Evolutionary conservation across 371 early-diverging fungal species (phyloP).

Genomic region (Lichtheimia ornata): DNA sequence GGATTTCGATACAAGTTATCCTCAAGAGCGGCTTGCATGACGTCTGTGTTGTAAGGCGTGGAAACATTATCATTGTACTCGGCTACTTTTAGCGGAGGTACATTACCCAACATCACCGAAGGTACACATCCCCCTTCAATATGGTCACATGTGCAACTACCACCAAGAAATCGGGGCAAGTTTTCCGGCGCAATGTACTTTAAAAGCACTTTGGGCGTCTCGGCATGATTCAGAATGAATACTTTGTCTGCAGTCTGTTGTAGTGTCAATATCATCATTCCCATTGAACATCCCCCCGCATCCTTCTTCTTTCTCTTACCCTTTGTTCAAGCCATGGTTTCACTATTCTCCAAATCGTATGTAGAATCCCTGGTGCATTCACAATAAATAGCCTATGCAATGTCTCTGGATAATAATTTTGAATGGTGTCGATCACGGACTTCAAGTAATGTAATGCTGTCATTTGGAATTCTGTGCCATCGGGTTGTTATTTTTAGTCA

Average conservation of each 20-base stretch:
- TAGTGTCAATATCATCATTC: background rate
- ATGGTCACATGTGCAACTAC: slow-evolving; percentile 73
- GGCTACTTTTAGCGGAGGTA: slow-evolving; percentile 16
- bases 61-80: slow-evolving; percentile 24
- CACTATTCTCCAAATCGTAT: slow-evolving; percentile 74
- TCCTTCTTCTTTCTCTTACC: slow-evolving; percentile 7
- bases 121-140: slow-evolving; percentile 75
- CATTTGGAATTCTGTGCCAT: slow-evolving; percentile 64
- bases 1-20: slow-evolving; percentile 4
- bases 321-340: slow-evolving; percentile 79
- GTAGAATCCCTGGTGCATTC: slow-evolving; percentile 78
- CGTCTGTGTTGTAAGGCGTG: slow-evolving; percentile 27
- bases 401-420: slow-evolving; percentile 82
- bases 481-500: background rate
- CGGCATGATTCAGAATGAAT: slow-evolving; percentile 61
- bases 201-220: slow-evolving; percentile 60
- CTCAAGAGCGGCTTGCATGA: slow-evolving; percentile 24
- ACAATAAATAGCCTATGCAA: slow-evolving; percentile 75
- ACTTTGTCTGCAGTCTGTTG: slow-evolving; percentile 70
- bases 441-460: slow-evolving; percentile 71
- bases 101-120: slow-evolving; percentile 20
- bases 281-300: too few relatives aligned
- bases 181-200: slow-evolving; percentile 71
- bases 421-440: slow-evolving; percentile 71
- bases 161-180: slow-evolving; percentile 76